Evolutionary conservation across 2,329 filamentous ascomycete species (phyloP), one percentile per base, ranked within the genome.

Genomic region (Pseudocercospora cruenta): DNA sequence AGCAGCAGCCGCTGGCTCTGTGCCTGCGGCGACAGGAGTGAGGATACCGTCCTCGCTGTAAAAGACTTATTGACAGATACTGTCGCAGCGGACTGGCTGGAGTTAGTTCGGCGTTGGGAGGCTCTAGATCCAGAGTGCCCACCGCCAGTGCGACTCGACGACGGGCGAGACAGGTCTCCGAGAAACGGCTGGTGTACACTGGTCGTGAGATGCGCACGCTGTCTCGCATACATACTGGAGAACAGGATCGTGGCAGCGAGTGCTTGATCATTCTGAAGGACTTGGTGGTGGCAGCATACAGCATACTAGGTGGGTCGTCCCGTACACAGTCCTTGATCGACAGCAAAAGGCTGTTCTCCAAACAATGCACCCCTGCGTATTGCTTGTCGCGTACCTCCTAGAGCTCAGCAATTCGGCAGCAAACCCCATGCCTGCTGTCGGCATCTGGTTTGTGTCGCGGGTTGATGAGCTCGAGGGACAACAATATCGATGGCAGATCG

Each of bases 221-320:
- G 28, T 33, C 28, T 39, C 19, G 54, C 54, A 58, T 39, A 33
- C 54, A 58, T 58, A 19, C 26, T 16, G 54, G 54, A 58, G 28
- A 58, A 22, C 31, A 39, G 54, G 24, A 33, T 55, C 51, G 28
- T 19, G 28, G 54, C 28, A 24, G n/a, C 19, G 28, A 28, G 3
- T 39, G 54, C 54, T n/a, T 14, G 7, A 58, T 12, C 54, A 39
- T 39, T 36, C 3, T 39, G 54, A 58, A 36, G 31, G 26, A 12
- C 26, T 28, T 7, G 14, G 54, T 26, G 21, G 26, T 58, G 55
- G 31, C 19, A 58, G 55, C 55, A 58, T 19, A 36, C 19, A 58
- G 55, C 55, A 58, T 19, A 36, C 21, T 58, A 58, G 55, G 55
- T 58, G 55, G 16, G 55, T 58, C 31, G 55, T 58, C 55, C 55